These are phyloP conservation scores for bread wheat (Triticum aestivum) DNA, from an alignment of 176 grass and related monocot genomes.

Conservation along the genomic window DNA sequence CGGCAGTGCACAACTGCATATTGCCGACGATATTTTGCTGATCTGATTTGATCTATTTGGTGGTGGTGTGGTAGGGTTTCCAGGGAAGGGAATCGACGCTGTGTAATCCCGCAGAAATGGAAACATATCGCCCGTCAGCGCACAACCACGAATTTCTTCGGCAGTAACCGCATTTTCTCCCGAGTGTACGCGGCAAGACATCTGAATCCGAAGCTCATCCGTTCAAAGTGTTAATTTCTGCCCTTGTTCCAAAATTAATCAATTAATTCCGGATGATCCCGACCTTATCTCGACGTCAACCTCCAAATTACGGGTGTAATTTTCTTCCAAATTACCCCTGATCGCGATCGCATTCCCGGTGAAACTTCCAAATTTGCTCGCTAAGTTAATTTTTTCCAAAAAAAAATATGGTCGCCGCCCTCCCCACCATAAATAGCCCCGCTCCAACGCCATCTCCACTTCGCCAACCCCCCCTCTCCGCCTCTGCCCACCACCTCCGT, in stretches of 20 bases:
- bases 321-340: not conserved
- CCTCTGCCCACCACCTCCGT: not conserved
- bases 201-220: not conserved
- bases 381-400: not conserved
- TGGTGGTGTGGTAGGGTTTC: not conserved
- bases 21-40: not conserved
- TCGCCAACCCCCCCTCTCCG: conserved; percentile 13
- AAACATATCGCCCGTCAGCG: not conserved
- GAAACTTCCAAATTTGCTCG: not conserved
- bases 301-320: not conserved
- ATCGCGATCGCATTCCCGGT: not conserved
- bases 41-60: not conserved
- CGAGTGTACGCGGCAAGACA: not conserved
- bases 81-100: rapidly evolving
- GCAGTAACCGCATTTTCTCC: not conserved
- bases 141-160: not conserved
- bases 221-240: not conserved
- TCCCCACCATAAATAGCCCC: conserved; percentile 34
- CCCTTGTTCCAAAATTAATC: not conserved
- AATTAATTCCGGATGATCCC: not conserved
- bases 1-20: not conserved
- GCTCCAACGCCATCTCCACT: not conserved
- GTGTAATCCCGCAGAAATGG: not conserved
- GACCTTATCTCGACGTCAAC: not conserved
- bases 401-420: not conserved